Base-by-base conservation (phyloP, 1,284 basidiomycete species). In the Melampsora americana region DNA sequence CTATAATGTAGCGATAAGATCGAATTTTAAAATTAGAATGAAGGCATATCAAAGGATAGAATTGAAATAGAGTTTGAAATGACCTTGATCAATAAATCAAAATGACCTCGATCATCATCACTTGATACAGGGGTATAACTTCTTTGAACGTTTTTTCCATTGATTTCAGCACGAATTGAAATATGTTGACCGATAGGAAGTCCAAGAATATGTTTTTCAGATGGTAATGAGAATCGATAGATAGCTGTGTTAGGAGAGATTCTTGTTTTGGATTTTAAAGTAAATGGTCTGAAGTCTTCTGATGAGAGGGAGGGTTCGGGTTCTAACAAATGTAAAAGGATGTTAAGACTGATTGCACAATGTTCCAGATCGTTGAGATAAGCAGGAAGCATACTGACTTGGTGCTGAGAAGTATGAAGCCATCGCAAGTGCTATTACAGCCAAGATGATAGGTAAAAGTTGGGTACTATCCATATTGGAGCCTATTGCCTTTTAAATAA, bases 111-210 rank as follows among this genome's bases (percentile, higher is more conserved):
- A 85, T 97, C 90, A 78, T 95, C 91, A 82, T 98, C 92, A 80
- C 90, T 90, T 82, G 90, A 93, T 39, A 93, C 93, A 65, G 95
- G 95, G 14, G 95, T 99, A 86, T 99, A 99, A 83, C 90, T 93
- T 77, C 95, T 89, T 82, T 89, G 88, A 81, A 99, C 86, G 60
- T 90, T 87, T 86, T 97, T 97, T 81, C 93, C 95, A 80, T 90
- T 87, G 80, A 99, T 92, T 78, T 92, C 89, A 53, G 95, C 95
- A 68, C 89, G 88, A 65, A 99, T 87, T 69, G 92, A 91, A 81
- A 99, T 92, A 86, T 99, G 95, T 85, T 97, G 94, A 77, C 95
- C 96, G 81, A 95, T 90, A 69, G 96, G 95, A 6, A 99, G 89
- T 77, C 95, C 95, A 18, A 99, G 89, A 71, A 90, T 86, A 83